Evolutionary conservation across 371 early-diverging fungal species (phyloP), one percentile per base, ranked within the genome.

Genomic region (Rhizopus arrhizus): DNA sequence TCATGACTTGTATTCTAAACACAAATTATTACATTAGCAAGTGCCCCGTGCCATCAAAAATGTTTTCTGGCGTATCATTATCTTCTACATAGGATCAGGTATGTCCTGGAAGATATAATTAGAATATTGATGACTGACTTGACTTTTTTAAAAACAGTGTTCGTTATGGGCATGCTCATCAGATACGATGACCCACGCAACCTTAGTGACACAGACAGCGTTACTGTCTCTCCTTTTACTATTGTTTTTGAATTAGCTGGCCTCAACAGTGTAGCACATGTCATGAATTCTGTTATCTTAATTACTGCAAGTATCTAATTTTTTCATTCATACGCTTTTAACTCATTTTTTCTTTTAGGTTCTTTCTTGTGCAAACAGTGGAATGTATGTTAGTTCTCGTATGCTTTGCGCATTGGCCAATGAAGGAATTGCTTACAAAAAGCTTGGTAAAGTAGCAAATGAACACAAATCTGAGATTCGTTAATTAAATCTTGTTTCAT

Each of bases 211-310:
- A 55, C 43, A n/a, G 70, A 77, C 16, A 40, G 56, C 13, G 78
- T 81, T n/a, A 78, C 78, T 34, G 75, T 85, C 8, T 87, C 90
- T 29, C 90, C 91, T 3, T 89, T 89, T 46, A 89, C 89, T 0
- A 71, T 84, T 54, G 86, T 91, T 15, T 86, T 91, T 53, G 61
- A 83, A 46, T 74, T 80, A 61, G 87, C 90, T 13, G 87, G 89
- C 40, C 66, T 89, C 45, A 32, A 41, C 2, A 78, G 85, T 48
- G 90, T 84, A 0, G 86, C 86, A 31, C 78, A 86, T 46, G 72
- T 87, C 16, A 85, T 91, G 83, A 91, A 91, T 61, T 89, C 87
- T 4, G 86, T 91, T 43, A 84, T 91, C 50, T 70, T 91, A 40
- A 79, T 88, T 13, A 87, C 90, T 16, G 84, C 2, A 22, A 22